Evolutionary conservation across 1,284 basidiomycete genomes (phyloP).

Genomic region (Pseudozyma sp.): DNA sequence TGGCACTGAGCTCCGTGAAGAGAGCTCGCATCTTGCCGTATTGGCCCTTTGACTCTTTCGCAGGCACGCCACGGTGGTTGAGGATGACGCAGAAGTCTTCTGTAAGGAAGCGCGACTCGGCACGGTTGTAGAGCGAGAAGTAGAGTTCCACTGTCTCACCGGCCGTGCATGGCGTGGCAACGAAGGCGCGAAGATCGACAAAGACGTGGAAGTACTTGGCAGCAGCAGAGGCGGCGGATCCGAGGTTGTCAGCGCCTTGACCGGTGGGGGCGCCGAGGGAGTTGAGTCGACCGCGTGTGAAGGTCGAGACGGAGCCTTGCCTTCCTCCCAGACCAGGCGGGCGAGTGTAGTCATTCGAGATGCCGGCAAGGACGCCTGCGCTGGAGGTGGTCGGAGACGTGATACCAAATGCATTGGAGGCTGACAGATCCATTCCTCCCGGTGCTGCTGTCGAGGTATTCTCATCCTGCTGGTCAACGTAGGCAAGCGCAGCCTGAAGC

Average conservation of each 20-base stretch:
- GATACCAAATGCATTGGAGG: slow-evolving; percentile 61
- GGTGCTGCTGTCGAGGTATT: slow-evolving; percentile 14
- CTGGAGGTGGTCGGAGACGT: slow-evolving; percentile 47
- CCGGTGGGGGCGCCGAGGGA: slow-evolving; percentile 10
- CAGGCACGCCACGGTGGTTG: slow-evolving; percentile 89
- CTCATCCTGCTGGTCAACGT: slow-evolving; percentile 59
- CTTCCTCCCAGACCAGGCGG: slow-evolving; percentile 13
- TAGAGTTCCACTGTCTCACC: slow-evolving; percentile 93
- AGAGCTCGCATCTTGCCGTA: slow-evolving; percentile 70
- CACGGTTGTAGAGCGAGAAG: slow-evolving; percentile 91
- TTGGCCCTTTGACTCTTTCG: slow-evolving; percentile 73
- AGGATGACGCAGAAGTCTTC: slow-evolving; percentile 92
- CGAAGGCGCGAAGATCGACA: slow-evolving; percentile 89
- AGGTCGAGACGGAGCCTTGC: slow-evolving; percentile 12
- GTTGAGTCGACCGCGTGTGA: slow-evolving; percentile 15
- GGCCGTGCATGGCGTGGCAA: slow-evolving; percentile 86
- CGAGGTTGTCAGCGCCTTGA: slow-evolving; percentile 1
- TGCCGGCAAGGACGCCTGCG: slow-evolving; percentile 51
- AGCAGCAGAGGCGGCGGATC: slow-evolving; percentile 1
- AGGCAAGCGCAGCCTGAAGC: slow-evolving; percentile 67
- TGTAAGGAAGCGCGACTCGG: slow-evolving; percentile 84
- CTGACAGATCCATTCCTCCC: slow-evolving; percentile 51
- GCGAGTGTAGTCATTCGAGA: slow-evolving; percentile 25
- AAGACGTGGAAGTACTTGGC: slow-evolving; percentile 76
- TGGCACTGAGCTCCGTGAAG: slow-evolving; percentile 86